phyloP scores from a whole-genome alignment of 441 rosid species.

The Geranium incanum region DNA sequence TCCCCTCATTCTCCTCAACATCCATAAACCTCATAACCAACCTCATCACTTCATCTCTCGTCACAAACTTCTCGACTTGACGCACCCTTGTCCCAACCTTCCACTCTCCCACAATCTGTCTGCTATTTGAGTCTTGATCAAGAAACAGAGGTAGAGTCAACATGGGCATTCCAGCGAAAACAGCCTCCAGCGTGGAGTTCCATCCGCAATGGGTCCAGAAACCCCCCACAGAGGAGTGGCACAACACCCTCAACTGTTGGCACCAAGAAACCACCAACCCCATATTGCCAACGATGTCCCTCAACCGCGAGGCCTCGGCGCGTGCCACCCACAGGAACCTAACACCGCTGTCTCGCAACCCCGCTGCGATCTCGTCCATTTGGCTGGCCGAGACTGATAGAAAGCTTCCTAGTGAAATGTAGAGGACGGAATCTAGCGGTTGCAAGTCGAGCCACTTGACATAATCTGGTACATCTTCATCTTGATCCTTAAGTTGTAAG shows the following conservation, averaged over 20 bases:
- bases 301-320: too few species aligned
- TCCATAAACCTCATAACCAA: slow-evolving; percentile 34
- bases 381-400: slow-evolving; percentile 34
- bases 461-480: slow-evolving; percentile 5
- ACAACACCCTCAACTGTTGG: slow-evolving; percentile 30
- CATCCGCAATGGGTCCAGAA: slow-evolving; percentile 24
- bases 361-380: slow-evolving; percentile 37
- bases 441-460: slow-evolving; percentile 37
- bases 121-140: slow-evolving; percentile 26
- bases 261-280: slow-evolving; percentile 33
- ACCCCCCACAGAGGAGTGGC: slow-evolving; percentile 28
- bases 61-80: slow-evolving; percentile 21
- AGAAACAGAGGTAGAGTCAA: slow-evolving; percentile 27
- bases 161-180: slow-evolving; percentile 28
- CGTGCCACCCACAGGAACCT: too few species aligned
- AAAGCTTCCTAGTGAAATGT: slow-evolving; percentile 45
- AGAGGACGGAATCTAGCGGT: slow-evolving; percentile 33
- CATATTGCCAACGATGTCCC: background rate
- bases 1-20: slow-evolving; percentile 26
- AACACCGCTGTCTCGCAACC: slow-evolving; percentile 33
- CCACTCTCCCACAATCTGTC: slow-evolving; percentile 28
- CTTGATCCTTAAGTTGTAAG: slow-evolving; percentile 16
- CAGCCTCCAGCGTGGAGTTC: slow-evolving; percentile 21
- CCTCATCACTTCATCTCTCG: slow-evolving; percentile 23
- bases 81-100: slow-evolving; percentile 20